A percentile compares a stretch with the other conserved stretches of the same genome.
Evolutionary conservation across 495 filamentous ascomycete genomes (phyloP).

Genomic region (Penicillium parvum): DNA sequence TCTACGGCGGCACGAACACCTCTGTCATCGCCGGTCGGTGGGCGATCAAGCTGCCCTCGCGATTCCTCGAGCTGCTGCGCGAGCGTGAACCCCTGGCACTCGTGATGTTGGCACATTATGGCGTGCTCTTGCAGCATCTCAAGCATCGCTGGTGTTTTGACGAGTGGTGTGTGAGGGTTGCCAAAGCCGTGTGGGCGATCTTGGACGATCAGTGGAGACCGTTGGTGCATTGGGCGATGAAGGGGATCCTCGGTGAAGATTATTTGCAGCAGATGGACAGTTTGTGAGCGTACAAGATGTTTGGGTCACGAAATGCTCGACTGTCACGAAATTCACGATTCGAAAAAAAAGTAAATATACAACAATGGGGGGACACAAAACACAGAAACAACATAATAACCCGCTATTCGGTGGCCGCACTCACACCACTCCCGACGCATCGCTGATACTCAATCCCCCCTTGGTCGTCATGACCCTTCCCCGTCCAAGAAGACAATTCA

Average conservation of each 20-base stretch:
- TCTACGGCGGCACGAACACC: constrained; percentile 25
- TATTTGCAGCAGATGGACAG: constrained; percentile 15
- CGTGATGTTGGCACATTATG: constrained; percentile 46
- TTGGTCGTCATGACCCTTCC: constrained; percentile 16
- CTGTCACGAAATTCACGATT: background rate
- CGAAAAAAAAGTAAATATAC: too few relatives aligned
- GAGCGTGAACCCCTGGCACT: constrained; percentile 52
- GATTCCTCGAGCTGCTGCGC: constrained; percentile 49
- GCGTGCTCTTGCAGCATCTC: constrained; percentile 38
- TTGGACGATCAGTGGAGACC: constrained; percentile 38
- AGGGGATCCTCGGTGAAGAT: constrained; percentile 28
- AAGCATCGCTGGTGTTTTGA: constrained; percentile 45
- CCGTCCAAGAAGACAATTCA: constrained; percentile 22
- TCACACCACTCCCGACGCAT: background rate
- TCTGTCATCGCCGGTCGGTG: constrained; percentile 32
- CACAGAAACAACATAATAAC: too few relatives aligned
- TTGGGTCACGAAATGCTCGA: background rate
- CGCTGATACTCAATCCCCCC: constrained; percentile 17
- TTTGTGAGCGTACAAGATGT: background rate
- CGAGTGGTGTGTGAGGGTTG: constrained; percentile 39
- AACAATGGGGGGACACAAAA: too few relatives aligned
- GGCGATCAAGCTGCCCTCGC: constrained; percentile 46
- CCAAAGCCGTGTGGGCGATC: constrained; percentile 35
- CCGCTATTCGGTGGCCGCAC: background rate
- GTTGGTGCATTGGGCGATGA: constrained; percentile 33